Base-by-base conservation (phyloP, 768 basidiomycete species). In the Pulveroboletus sp. region DNA sequence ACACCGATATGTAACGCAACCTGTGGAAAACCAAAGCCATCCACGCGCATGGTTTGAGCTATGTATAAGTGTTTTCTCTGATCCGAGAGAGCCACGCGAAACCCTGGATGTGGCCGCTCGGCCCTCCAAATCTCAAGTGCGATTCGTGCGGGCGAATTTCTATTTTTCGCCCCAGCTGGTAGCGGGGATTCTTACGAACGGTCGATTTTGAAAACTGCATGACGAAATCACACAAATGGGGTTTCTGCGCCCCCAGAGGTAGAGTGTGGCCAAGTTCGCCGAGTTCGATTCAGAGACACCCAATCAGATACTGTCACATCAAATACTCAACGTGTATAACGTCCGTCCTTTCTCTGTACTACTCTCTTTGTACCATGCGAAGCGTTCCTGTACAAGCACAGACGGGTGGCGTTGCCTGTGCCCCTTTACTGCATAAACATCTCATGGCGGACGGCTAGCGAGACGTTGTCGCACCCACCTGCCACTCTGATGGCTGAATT, bases 101-200 rank as follows among this genome's bases (percentile, higher is more conserved):
- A 62, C 57, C 28, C 54, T 49, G 44, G 54, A 39, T 49, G 26
- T 42, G 48, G 35, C 52, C 63, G 46, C 47, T 60, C 43, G 42
- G 48, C 53, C 57, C 39, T 50, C 50, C 5, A 46, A 65, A 63
- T 60, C 61, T 62, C 60, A 51, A 43, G 57, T 59, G 63, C 63
- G 52, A 43, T 52, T 59, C 50, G 31, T 64, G 43, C 46, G 58
- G 58, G 6, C n/a, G 44, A 46, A 54, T 50, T 62, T 49, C 50
- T 54, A 57, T 61, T 57, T 51, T 57, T 50, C 39, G 15, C 46
- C 51, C 36, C 43, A 50, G 14, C 26, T 43, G 40, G 44, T 36
- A 47, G 54, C 57, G 51, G 55, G 27, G 53, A 40, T 66, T 66
- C 61, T 58, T 58, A 53, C 51, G 54, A 39, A 33, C 44, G 42